Percentiles rank a stretch among this genome's conserved stretches.
phyloP scores from a whole-genome alignment of 805 yeast species.

The Ascoidea asiatica region DNA sequence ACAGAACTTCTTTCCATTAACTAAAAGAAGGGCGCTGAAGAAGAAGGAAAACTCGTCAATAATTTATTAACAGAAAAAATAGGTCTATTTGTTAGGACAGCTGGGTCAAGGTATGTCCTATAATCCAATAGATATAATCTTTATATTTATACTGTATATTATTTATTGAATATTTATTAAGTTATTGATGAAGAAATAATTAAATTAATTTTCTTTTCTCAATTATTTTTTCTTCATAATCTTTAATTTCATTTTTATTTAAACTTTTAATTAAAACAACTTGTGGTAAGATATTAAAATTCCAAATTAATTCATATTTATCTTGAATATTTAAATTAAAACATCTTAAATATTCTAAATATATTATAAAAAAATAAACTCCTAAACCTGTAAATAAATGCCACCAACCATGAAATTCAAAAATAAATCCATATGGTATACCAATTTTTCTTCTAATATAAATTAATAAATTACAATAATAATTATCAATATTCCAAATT shows the following conservation, averaged over 20 bases:
- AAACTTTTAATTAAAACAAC: conserved; percentile 16
- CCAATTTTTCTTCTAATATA: conserved; percentile 29
- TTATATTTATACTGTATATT: no score
- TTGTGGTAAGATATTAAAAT: conserved; percentile 45
- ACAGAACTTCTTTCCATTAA: no score
- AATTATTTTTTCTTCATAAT: no score
- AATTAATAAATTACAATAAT: conserved; percentile 36
- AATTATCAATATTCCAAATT: conserved; percentile 83
- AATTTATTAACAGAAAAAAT: no score
- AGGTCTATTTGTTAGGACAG: no score
- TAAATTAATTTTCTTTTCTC: no score
- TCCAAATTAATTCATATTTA: conserved; percentile 45
- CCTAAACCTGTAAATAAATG: conserved; percentile 79
- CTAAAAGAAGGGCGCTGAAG: no score
- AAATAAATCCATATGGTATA: conserved; percentile 70
- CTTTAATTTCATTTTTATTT: background rate
- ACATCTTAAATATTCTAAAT: conserved; percentile 61
- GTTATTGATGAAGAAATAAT: no score
- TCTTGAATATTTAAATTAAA: conserved; percentile 46
- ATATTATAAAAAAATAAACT: conserved; percentile 73
- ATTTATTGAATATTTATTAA: no score
- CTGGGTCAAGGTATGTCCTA: no score
- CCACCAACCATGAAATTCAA: conserved; percentile 98
- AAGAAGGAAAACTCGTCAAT: no score
- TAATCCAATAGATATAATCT: no score